Evolutionary conservation across 805 yeast genomes (phyloP), one percentile per base, ranked within the genome.

Genomic region (Tetrapisispora phaffii): DNA sequence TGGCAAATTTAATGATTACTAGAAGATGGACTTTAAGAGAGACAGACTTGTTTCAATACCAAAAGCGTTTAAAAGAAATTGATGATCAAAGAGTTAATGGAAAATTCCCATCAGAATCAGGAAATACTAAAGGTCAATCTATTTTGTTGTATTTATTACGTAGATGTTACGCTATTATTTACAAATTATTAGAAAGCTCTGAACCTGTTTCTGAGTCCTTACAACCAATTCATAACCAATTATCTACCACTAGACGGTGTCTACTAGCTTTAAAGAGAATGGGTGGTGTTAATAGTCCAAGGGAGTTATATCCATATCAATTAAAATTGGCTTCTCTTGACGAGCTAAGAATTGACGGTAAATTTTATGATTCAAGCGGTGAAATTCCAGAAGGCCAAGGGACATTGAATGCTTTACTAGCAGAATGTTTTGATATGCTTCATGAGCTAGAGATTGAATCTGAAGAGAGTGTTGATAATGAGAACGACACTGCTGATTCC

Each of bases 351-450:
- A 73, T 69, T 13, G 97, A 93, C 61, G 99, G 99, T 7, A 90
- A 86, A 68, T 93, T 93, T 57, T 62, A 62, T 49, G 79, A 84
- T 58, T 83, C 87, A 39, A 86, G 85, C 49, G 85, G 80, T 42
- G 85, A 86, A 51, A 83, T 93, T 36, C 99, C 99, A 2, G 97
- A 93, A 62, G 99, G 99, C 12, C 99, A 93, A 66, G 98, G 97
- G 6, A 79, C 95, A n/a, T 71, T 93, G 50, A 88, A 80, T 62
- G 95, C 95, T 1, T 67, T 90, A 46, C 70, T 90, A 42, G 93
- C 95, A 3, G 97, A 89, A 61, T 90, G 97, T 63, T 93, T 87
- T 62, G 98, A 93, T 63, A 82, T 90, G 47, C 73, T 85, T 39
- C 93, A 90, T 59, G 98, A 93, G 67, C 71, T 93, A 62, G 84